These are phyloP conservation scores for Microdochium nivale DNA, from an alignment of 2,329 filamentous ascomycete species.

Conservation along the genomic window DNA sequence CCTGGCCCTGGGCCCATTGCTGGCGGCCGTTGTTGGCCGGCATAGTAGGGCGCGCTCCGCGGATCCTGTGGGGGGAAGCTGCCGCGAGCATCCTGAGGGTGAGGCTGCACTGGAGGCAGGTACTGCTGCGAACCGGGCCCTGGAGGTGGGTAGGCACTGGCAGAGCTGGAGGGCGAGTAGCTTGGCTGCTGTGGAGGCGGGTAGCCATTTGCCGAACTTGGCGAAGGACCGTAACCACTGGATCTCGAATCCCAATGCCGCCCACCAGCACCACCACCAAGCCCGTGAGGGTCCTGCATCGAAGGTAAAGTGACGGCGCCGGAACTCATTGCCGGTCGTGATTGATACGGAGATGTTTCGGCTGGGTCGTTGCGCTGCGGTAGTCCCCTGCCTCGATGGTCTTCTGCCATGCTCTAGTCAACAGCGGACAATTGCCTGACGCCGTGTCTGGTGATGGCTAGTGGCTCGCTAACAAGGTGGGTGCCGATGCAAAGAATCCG, in stretches of 20 bases:
- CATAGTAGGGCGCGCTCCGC: conserved; percentile 18
- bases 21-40: conserved; percentile 2
- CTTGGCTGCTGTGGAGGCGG: conserved; percentile 18
- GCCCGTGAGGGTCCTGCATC: conserved; percentile 35
- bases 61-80: conserved; percentile 30
- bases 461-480: not conserved
- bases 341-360: conserved; percentile 8
- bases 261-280: conserved; percentile 12
- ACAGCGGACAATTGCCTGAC: not conserved
- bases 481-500: not conserved
- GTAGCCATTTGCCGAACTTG: conserved; percentile 37
- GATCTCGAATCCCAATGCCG: conserved; percentile 22
- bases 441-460: not conserved
- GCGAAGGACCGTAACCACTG: conserved; percentile 30
- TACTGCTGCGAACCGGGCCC: conserved; percentile 10
- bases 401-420: not conserved
- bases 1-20: not conserved
- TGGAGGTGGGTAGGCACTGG: conserved; percentile 14
- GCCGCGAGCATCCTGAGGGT: conserved; percentile 17
- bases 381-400: conserved; percentile 1
- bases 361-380: not conserved
- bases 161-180: conserved; percentile 15
- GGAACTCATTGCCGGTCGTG: conserved; percentile 30
- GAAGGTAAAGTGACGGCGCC: conserved; percentile 36
- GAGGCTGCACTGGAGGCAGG: conserved; percentile 22